Percentiles rank a stretch among this genome's conserved stretches.
These are phyloP conservation scores for Hamamelis virginiana DNA, from an alignment of 164 flowering plant genomes.

Conservation along the genomic window DNA sequence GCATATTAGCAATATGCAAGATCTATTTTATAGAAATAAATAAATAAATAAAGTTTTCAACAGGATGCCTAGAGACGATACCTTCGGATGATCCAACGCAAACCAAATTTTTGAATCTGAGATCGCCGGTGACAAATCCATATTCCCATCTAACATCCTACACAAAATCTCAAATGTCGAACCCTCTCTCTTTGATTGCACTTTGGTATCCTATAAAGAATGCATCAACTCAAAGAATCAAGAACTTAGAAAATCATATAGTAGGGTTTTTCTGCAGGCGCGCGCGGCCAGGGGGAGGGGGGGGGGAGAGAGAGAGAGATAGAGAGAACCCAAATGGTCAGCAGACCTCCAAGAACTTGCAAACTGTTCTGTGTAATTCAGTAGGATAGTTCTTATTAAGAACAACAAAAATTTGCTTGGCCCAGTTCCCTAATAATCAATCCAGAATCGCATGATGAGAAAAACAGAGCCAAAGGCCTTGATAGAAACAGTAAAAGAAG, in stretches of 20 bases:
- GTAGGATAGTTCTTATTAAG: slow-evolving; percentile 60
- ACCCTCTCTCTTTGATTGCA: slow-evolving; percentile 42
- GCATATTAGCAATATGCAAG: too few relatives aligned
- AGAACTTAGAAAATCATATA: neutral
- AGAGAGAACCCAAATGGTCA: neutral
- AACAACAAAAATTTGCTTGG: slow-evolving; percentile 52
- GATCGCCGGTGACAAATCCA: slow-evolving; percentile 31
- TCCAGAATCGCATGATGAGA: neutral
- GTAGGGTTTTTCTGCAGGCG: too few relatives aligned
- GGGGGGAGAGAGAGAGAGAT: neutral
- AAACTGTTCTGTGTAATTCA: slow-evolving; percentile 60
- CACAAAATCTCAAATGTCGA: slow-evolving; percentile 45
- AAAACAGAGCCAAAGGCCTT: neutral
- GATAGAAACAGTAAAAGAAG: neutral
- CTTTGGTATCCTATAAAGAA: slow-evolving; percentile 40
- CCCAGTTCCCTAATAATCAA: slow-evolving; percentile 50
- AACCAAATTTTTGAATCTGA: slow-evolving; percentile 75
- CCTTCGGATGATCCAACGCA: slow-evolving; percentile 88
- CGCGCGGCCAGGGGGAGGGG: neutral
- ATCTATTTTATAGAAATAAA: too few relatives aligned
- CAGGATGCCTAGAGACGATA: slow-evolving; percentile 18
- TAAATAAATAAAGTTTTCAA: too few relatives aligned
- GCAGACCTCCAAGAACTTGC: slow-evolving; percentile 58
- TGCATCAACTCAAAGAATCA: slow-evolving; percentile 1
- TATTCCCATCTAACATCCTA: slow-evolving; percentile 53